Base-by-base conservation (phyloP, 108 stramenopile genomes). In the Mediolabrus comicus region DNA sequence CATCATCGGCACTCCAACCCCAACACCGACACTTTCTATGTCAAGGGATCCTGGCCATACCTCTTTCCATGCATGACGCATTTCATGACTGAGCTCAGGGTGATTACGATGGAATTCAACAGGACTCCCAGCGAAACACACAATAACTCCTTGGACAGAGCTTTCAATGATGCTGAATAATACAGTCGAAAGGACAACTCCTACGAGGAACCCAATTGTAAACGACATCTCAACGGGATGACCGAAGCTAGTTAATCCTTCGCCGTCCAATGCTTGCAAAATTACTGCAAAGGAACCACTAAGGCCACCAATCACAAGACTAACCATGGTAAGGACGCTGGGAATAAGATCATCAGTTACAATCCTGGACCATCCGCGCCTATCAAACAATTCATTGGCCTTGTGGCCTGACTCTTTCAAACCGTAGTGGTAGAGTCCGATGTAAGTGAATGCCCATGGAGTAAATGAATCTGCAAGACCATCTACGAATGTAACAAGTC, bases 21-120 rank as follows among this genome's bases (percentile, higher is more conserved):
- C 62, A 56, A 52, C 55, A 12, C 71, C 71, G 0, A 17, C 19
- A 29, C 14, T 12, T 26, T 62, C 75, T n/a, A 81, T 67, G 66
- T 93, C 92, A 74, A 93, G 78, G 38, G 86, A 89, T 53, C 89
- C 93, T 1, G 93, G 93, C 93, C 93, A 95, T 24, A 90, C 90
- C 62, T 92, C 89, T 63, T 82, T 73, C 94, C 94, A 97, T 6
- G 90, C 85, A 6, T 74, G 54, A 36, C 87, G 59, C 87, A 97
- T 90, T 63, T 93, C 87, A 28, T 75, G 65, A 62, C 88, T 94
- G 3, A 90, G 71, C 7, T 90, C 75, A 3, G 92, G 96, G 62
- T 97, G 92, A 57, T 88, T 92, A 10, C 68, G 62, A 59, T 93
- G 84, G 69, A 97, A 91, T 55, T 92, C 91, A 11, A 85, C 82